Conservation (phyloP, 2,329 filamentous ascomycete genomes). For the Xylaria multiplex region DNA sequence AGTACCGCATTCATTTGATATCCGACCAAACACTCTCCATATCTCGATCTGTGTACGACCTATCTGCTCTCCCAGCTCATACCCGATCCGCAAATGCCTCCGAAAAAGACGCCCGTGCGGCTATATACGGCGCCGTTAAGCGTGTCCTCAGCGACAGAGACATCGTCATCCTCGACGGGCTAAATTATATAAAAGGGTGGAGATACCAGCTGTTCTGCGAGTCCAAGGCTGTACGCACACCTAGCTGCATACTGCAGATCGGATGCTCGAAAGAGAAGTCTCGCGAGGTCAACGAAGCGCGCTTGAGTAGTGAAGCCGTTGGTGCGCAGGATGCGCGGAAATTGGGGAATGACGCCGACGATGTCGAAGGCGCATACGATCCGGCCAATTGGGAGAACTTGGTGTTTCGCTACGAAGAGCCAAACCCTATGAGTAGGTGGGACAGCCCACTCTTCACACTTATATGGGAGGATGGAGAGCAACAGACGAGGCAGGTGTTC, state of each 20-base stretch:
- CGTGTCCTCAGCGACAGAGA: slow-evolving; percentile 75
- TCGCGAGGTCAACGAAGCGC: slow-evolving; percentile 67
- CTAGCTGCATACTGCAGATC: slow-evolving; percentile 77
- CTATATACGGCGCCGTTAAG: slow-evolving; percentile 81
- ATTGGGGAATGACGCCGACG: slow-evolving; percentile 35
- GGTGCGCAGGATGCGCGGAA: slow-evolving; percentile 21
- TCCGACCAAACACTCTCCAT: slow-evolving; percentile 78
- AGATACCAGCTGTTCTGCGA: slow-evolving; percentile 88
- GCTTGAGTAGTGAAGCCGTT: slow-evolving; percentile 54
- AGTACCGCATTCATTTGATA: slow-evolving; percentile 76
- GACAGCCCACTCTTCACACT: slow-evolving; percentile 85
- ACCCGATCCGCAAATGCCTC: slow-evolving; percentile 76
- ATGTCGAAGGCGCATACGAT: slow-evolving; percentile 62
- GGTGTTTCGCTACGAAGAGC: slow-evolving; percentile 85
- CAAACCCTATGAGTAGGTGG: slow-evolving; percentile 86
- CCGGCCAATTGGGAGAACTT: slow-evolving; percentile 78
- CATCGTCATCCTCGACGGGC: slow-evolving; percentile 80
- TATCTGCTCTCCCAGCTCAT: slow-evolving; percentile 67
- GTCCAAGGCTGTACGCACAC: slow-evolving; percentile 80
- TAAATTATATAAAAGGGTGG: slow-evolving; percentile 93
- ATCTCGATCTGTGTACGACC: slow-evolving; percentile 75
- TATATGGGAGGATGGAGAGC: slow-evolving; percentile 76
- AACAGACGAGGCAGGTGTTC: slow-evolving; percentile 65
- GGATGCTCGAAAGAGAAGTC: slow-evolving; percentile 66
- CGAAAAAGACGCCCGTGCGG: slow-evolving; percentile 84